Evolutionary conservation across 1,284 basidiomycete genomes (phyloP), one percentile per base, ranked within the genome.

Genomic region (Marasmius tenuissimus): DNA sequence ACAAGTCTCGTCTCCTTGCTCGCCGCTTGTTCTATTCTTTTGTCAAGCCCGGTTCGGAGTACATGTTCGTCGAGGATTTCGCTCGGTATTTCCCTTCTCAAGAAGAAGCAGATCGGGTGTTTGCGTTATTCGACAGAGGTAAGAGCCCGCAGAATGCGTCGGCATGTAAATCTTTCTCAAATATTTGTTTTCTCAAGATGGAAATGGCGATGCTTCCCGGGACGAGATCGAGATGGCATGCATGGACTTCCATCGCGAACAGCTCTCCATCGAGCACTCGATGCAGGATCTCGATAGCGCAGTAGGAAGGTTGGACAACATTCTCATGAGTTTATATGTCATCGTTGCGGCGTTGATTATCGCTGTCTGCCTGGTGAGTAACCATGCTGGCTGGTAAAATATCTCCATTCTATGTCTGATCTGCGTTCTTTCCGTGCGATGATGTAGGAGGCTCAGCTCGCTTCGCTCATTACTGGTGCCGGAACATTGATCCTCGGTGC

Each of bases 241-340:
- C 74, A 78, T 93, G 73, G 88, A 93, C 58, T 84, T 94, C 61
- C 94, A 96, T 72, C 85, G 92, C 37, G 95, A 97, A 70, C 87
- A 95, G 64, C 76, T 95, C 45, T 88, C 91, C 6, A 85, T 97
- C 59, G 89, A 93, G 65, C 88, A 91, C 69, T 93, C 91, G 11
- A 94, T 98, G 93, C 85, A 88, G 45, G 94, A 97, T 73, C 80
- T 97, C 58, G 95, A 97, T 74, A 93, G 92, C 62, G 95, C 94
- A 5, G 93, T 96, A 35, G 88, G 91, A 27, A 82, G 92, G 53
- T 73, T 93, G 65, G 89, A 92, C 70, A 89, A 91, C 67, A 91
- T 92, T 63, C 74, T 89, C 58, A 88, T 90, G 84, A 81, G 78
- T 55, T 70, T 88, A 16, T 88, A 90, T 73, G 75, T 88, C 37